Percentiles rank a stretch among this genome's conserved stretches.
Conservation (phyloP, 2,329 filamentous ascomycete genomes). For the Xylogone sp. region DNA sequence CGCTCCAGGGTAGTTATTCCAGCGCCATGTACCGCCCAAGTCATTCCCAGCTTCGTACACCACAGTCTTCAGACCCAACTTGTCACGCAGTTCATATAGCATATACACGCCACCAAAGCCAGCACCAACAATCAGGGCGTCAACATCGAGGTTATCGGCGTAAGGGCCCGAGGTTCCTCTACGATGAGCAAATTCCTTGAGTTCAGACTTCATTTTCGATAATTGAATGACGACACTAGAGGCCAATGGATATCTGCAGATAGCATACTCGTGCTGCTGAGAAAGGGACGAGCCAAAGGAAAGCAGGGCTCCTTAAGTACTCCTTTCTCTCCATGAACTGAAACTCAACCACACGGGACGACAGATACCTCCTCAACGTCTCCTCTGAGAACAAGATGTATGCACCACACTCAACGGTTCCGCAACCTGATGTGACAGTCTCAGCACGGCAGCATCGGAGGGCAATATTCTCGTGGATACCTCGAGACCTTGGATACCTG, state of each 20-base stretch:
- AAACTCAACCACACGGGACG: too few species aligned
- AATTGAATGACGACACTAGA: neutral
- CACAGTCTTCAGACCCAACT: constrained; percentile 42
- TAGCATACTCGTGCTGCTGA: too few species aligned
- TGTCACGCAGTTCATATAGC: constrained; percentile 35
- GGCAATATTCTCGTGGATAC: too few species aligned
- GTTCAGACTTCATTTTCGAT: constrained; percentile 11
- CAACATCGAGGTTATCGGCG: constrained; percentile 38
- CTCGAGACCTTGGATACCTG: too few species aligned
- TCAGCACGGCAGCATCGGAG: too few species aligned
- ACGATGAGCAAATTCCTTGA: constrained; percentile 20
- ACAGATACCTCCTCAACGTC: too few species aligned
- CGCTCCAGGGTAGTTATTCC: constrained; percentile 21
- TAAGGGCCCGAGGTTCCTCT: constrained; percentile 32
- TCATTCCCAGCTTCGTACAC: constrained; percentile 51
- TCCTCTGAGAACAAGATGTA: too few species aligned
- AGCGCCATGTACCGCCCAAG: constrained; percentile 49
- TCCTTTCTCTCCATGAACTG: too few species aligned
- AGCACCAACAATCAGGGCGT: constrained; percentile 24
- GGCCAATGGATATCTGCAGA: neutral
- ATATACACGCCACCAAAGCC: constrained; percentile 32
- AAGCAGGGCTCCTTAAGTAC: neutral
- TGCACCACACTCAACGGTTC: neutral
- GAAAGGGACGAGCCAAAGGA: neutral
- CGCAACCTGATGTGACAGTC: neutral